A percentile compares a stretch with the other conserved stretches of the same genome.
Evolutionary conservation across 2,329 filamentous ascomycete species (phyloP).

Genomic region (Cryphonectria radicalis): DNA sequence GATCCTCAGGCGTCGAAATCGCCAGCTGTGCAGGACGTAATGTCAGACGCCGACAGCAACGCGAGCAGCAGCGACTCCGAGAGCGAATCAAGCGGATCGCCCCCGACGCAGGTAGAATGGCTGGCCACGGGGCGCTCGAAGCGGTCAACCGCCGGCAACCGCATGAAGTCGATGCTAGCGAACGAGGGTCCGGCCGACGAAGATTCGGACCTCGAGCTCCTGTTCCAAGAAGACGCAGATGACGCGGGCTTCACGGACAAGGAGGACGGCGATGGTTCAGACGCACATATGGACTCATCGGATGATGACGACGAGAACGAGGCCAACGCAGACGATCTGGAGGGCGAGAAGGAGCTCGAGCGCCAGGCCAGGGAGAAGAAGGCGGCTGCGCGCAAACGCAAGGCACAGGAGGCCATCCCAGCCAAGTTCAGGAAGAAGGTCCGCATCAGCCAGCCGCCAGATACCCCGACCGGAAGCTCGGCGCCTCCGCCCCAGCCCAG

Average conservation of each 20-base stretch:
- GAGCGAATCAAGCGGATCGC: constrained; percentile 33
- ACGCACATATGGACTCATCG: constrained; percentile 85
- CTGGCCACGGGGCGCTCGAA: constrained; percentile 74
- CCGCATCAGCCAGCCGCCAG: constrained; percentile 65
- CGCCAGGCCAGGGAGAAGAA: constrained; percentile 72
- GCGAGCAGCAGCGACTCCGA: constrained; percentile 44
- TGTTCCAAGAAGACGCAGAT: constrained; percentile 76
- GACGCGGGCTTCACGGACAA: constrained; percentile 73
- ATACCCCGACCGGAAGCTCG: constrained; percentile 42
- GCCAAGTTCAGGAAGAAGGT: constrained; percentile 75
- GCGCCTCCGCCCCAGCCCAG: constrained; percentile 48
- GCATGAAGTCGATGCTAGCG: constrained; percentile 77
- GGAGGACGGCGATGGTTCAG: constrained; percentile 67
- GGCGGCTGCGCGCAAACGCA: constrained; percentile 74
- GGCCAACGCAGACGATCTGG: constrained; percentile 68
- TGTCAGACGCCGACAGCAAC: constrained; percentile 40
- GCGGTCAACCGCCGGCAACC: constrained; percentile 82
- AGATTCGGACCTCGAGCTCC: constrained; percentile 69
- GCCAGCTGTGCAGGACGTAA: constrained; percentile 36
- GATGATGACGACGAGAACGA: constrained; percentile 77
- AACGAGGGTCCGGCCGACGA: constrained; percentile 64
- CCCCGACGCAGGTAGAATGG: constrained; percentile 59
- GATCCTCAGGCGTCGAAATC: constrained; percentile 28
- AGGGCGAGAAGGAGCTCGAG: constrained; percentile 87
- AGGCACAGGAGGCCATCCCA: constrained; percentile 75